Evolutionary conservation across 495 filamentous ascomycete genomes (phyloP), one percentile per base, ranked within the genome.

Genomic region (Hypoxylon fuscum): DNA sequence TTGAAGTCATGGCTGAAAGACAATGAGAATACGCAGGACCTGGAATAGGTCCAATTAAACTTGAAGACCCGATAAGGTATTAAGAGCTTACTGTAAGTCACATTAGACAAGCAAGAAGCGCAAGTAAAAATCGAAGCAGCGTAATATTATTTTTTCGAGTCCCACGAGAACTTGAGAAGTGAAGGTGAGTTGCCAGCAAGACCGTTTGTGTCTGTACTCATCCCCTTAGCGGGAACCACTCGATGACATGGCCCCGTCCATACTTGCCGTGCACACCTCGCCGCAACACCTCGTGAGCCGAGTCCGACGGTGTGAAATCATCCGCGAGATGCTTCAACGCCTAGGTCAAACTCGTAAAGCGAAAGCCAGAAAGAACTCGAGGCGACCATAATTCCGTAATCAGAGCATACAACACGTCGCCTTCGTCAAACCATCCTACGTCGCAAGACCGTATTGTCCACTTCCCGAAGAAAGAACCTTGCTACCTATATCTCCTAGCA

Each of bases 101-200:
- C n/a, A n/a, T n/a, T n/a, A n/a, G n/a, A n/a, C n/a, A n/a, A n/a
- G n/a, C n/a, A n/a, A n/a, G n/a, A n/a, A n/a, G n/a, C n/a, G n/a
- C n/a, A n/a, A 23, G 8, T 43, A 20, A 34, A 56, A 65, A 51
- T 52, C 42, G 63, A 58, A 62, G 57, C 53, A 38, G 42, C 49
- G 27, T 53, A 37, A 23, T 66, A 56, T 53, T 62, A 58, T 62
- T 58, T 46, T 48, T 35, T 56, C 53, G 40, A 27, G 42, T 49
- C 42, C 43, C 29, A 17, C 35, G 46, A 58, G 48, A 37, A 52
- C 25, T 29, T 40, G 23, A 18, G 41, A 45, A n/a, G n/a, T n/a
- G n/a, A n/a, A n/a, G n/a, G n/a, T n/a, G n/a, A n/a, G n/a, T n/a
- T 20, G 46, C 15, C 21, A 42, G 43, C 41, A 42, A 15, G 9